Conservation (phyloP, 2,329 filamentous ascomycete species). For the Trichothecium roseum region DNA sequence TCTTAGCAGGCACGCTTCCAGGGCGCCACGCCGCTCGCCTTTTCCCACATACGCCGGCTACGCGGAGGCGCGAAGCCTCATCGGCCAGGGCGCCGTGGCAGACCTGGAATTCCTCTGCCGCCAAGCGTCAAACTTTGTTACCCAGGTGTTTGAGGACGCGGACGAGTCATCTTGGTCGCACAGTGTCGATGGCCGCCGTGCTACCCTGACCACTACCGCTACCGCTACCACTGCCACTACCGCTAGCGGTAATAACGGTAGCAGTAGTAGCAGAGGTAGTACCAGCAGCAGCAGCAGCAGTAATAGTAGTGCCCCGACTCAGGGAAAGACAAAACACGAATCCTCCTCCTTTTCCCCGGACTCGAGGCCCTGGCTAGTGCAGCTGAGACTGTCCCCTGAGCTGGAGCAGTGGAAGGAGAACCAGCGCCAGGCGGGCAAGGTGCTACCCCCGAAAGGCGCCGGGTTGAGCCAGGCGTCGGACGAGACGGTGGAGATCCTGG, state of each 20-base stretch:
- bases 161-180: no score
- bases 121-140: slow-evolving; percentile 6
- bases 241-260: no score
- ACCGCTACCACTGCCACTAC: no score
- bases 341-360: neutral
- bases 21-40: neutral
- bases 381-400: slow-evolving; percentile 8
- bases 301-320: no score
- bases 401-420: slow-evolving; percentile 9
- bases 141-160: slow-evolving; percentile 7
- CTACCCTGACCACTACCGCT: no score
- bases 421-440: slow-evolving; percentile 8
- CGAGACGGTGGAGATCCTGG: slow-evolving; percentile 5
- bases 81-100: slow-evolving; percentile 6
- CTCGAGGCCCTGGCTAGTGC: slow-evolving; percentile 5
- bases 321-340: no score
- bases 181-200: no score
- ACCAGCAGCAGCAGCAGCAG: no score
- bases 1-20: slow-evolving; percentile 3
- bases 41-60: slow-evolving; percentile 7
- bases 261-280: no score
- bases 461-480: slow-evolving; percentile 7
- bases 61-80: slow-evolving; percentile 7
- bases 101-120: slow-evolving; percentile 6
- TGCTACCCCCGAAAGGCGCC: slow-evolving; percentile 9